Conservation (phyloP, 371 early-diverging fungal genomes). For the Capillidium heterosporum region DNA sequence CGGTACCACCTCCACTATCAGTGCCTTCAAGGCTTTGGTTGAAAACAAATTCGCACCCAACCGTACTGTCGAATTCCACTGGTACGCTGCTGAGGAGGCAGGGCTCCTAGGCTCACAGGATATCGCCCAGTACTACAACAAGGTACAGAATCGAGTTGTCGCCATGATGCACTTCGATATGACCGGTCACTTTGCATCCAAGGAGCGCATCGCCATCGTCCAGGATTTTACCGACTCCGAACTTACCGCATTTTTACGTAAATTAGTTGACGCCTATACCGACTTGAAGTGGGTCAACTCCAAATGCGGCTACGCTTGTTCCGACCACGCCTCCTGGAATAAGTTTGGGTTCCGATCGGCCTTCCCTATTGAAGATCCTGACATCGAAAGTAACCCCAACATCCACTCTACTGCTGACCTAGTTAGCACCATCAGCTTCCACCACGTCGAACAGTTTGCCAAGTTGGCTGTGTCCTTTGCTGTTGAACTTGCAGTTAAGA, state of each 20-base stretch:
- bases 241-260: constrained; percentile 30
- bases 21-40: constrained; percentile 56
- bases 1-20: constrained; percentile 74
- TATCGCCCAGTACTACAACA: constrained; percentile 48
- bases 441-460: constrained; percentile 33
- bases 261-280: constrained; percentile 7
- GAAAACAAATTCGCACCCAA: constrained; percentile 48
- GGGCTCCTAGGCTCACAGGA: constrained; percentile 83
- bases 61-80: constrained; percentile 87
- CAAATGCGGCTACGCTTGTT: constrained; percentile 15
- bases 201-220: constrained; percentile 59
- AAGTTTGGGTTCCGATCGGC: constrained; percentile 68
- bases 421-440: constrained; percentile 50
- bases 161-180: constrained; percentile 66
- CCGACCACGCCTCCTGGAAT: constrained; percentile 86
- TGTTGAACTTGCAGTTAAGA: background rate
- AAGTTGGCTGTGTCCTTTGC: constrained; percentile 3
- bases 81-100: constrained; percentile 80
- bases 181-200: constrained; percentile 59
- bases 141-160: constrained; percentile 32
- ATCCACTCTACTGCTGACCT: constrained; percentile 62
- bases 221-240: constrained; percentile 62
- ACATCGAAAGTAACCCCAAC: constrained; percentile 15
- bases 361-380: constrained; percentile 53
- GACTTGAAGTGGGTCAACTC: constrained; percentile 4